These are phyloP conservation scores for Aquilaria sinensis DNA, from an alignment of 345 rosid species.

Conservation along the genomic window DNA sequence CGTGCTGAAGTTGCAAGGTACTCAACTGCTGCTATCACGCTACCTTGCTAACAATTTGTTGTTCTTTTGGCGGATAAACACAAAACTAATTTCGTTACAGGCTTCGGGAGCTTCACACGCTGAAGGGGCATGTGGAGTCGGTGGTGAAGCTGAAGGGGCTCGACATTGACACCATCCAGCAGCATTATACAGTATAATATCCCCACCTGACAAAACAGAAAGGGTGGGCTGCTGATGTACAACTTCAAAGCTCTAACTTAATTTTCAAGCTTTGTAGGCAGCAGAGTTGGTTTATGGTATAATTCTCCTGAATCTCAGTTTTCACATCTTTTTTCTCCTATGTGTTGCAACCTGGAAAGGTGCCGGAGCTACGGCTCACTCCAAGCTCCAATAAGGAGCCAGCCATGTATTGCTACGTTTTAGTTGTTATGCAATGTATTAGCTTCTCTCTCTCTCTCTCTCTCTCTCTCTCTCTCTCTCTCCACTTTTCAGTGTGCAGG, in stretches of 20 bases:
- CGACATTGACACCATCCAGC: constrained; percentile 67
- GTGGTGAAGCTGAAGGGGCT: constrained; percentile 77
- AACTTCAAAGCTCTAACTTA: background rate
- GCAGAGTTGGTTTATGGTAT: background rate
- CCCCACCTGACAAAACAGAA: background rate
- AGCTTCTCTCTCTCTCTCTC: too few species aligned
- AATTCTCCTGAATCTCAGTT: constrained; percentile 8
- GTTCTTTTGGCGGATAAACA: background rate
- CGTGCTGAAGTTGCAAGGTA: constrained; percentile 83
- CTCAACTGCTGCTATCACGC: background rate
- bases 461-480: too few species aligned
- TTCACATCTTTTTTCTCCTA: background rate
- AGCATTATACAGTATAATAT: constrained; percentile 60
- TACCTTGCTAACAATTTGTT: background rate
- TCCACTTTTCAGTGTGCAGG: too few species aligned
- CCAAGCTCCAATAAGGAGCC: background rate
- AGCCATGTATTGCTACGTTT: constrained; percentile 10
- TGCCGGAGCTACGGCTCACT: constrained; percentile 10
- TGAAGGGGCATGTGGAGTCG: constrained; percentile 72
- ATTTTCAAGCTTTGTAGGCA: too few species aligned
- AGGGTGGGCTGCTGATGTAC: constrained; percentile 4
- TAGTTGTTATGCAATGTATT: background rate
- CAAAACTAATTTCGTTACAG: constrained; percentile 18
- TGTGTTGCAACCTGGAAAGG: constrained; percentile 5
- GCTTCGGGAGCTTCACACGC: constrained; percentile 69